These are phyloP conservation scores for Scedosporium apiospermum DNA, from an alignment of 2,329 filamentous ascomycete genomes.

Conservation along the genomic window DNA sequence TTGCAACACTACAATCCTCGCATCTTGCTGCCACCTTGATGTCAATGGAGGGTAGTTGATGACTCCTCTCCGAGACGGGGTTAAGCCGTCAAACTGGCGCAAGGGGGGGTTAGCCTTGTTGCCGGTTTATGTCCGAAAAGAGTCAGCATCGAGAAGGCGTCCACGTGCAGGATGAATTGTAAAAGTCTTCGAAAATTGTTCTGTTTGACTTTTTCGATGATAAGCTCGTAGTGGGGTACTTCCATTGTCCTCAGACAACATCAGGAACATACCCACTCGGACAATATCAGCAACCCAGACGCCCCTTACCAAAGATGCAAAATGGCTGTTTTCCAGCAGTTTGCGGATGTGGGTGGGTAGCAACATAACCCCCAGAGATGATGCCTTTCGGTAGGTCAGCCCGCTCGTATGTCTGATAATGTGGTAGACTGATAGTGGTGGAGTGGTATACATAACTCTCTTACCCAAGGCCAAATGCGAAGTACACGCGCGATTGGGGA, in stretches of 20 bases:
- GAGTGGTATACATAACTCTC: no score
- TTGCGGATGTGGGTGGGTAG: neutral
- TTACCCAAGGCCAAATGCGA: no score
- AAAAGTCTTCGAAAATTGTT: no score
- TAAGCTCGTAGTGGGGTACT: no score
- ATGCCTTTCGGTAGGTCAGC: neutral
- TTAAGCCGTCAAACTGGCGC: neutral
- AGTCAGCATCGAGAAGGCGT: no score
- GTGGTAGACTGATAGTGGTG: no score
- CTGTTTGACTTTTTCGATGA: neutral
- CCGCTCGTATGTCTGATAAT: no score
- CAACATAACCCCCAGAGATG: slow-evolving; percentile 1
- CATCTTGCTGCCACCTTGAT: neutral
- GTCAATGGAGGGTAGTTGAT: neutral
- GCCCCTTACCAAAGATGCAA: neutral
- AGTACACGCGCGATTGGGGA: neutral
- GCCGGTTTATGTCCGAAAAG: slow-evolving; percentile 6
- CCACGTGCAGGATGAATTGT: no score
- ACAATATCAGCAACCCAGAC: neutral
- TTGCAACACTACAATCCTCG: neutral
- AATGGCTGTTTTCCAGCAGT: no score
- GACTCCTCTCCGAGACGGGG: neutral
- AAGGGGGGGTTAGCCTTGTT: neutral
- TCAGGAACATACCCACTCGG: no score
- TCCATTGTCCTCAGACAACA: no score